These are phyloP conservation scores for Populus trichocarpa DNA, from an alignment of 441 rosid genomes.

Conservation along the genomic window DNA sequence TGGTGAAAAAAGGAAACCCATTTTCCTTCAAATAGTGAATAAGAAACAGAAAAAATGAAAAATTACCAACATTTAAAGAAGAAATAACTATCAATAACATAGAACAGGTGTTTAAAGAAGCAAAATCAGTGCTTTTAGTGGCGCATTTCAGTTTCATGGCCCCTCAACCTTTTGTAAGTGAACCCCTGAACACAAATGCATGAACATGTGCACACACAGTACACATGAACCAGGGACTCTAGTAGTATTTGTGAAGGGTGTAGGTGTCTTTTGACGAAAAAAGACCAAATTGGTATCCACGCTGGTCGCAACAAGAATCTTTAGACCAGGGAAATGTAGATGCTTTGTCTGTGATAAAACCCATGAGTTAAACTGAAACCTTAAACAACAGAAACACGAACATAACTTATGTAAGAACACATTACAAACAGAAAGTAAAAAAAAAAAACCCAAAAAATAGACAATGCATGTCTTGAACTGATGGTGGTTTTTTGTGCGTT, in stretches of 20 bases:
- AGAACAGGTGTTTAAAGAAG: background rate
- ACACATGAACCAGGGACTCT: background rate
- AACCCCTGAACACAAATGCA: background rate
- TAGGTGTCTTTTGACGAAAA: background rate
- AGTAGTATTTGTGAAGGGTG: background rate
- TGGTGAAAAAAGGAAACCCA: background rate
- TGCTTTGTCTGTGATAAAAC: background rate
- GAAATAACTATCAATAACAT: background rate
- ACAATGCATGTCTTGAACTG: background rate
- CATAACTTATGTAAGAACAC: background rate
- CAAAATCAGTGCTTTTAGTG: background rate
- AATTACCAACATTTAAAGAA: background rate
- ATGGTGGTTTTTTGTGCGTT: background rate
- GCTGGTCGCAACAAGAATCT: background rate
- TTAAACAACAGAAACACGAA: background rate
- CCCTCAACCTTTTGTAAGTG: background rate
- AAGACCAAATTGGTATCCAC: background rate
- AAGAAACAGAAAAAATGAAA: background rate
- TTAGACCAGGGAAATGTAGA: background rate
- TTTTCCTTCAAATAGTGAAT: background rate
- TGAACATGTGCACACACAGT: background rate
- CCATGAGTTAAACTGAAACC: background rate
- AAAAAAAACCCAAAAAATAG: background rate
- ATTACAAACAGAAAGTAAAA: background rate
- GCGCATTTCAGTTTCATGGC: background rate